These are phyloP conservation scores for Thielaviopsis euricoi DNA, from an alignment of 2,329 filamentous ascomycete genomes.

Conservation along the genomic window DNA sequence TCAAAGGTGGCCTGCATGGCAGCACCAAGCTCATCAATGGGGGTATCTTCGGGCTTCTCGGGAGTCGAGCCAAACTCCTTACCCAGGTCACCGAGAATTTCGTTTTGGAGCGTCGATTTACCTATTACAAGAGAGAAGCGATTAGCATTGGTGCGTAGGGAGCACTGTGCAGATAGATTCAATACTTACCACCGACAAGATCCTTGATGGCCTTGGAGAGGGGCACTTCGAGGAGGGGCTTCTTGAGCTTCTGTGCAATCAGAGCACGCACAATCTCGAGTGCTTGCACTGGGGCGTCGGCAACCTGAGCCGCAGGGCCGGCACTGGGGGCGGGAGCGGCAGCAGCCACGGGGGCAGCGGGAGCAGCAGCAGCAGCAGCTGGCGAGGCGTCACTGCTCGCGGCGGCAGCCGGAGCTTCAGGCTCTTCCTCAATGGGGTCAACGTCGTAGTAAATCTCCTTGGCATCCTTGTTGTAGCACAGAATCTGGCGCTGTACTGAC, in stretches of 20 bases:
- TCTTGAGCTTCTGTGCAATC: constrained; percentile 96
- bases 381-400: constrained; percentile 32
- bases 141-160: neutral
- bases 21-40: constrained; percentile 84
- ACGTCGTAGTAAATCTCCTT: constrained; percentile 99
- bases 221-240: constrained; percentile 72
- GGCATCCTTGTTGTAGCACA: constrained; percentile 98
- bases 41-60: constrained; percentile 95
- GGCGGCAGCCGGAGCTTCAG: constrained; percentile 40
- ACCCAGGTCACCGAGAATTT: constrained; percentile 91
- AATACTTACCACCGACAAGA: constrained; percentile 71
- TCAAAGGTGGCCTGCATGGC: constrained; percentile 98
- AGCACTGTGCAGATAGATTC: neutral
- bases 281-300: constrained; percentile 74
- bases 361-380: constrained; percentile 36
- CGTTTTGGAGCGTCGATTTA: constrained; percentile 96
- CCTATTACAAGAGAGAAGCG: constrained; percentile 34
- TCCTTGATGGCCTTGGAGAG: constrained; percentile 97
- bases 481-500: constrained; percentile 88
- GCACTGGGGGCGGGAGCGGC: constrained; percentile 50
- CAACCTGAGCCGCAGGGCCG: constrained; percentile 72
- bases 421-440: constrained; percentile 84
- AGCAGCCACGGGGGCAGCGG: constrained; percentile 37
- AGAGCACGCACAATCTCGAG: constrained; percentile 78
- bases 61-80: constrained; percentile 98